A percentile compares a stretch with the other conserved stretches of the same genome.
Conservation (phyloP, 768 basidiomycete genomes). For the Agrocybe praecox region DNA sequence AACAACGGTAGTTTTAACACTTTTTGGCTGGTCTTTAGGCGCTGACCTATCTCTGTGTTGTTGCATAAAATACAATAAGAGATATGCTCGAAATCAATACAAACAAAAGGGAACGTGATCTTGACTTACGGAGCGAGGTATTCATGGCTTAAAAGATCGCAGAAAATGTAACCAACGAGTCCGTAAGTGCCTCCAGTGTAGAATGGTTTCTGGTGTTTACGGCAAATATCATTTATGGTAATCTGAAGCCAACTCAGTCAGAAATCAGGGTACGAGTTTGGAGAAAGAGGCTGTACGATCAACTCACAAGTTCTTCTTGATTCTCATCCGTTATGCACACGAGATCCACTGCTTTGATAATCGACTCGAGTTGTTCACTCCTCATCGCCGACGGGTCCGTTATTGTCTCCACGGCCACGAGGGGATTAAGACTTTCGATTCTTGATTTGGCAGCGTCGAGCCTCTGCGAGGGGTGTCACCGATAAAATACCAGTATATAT, state of each 20-base stretch:
- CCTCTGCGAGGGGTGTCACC: conserved; percentile 55
- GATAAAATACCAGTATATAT: conserved; percentile 43
- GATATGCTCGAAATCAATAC: not conserved
- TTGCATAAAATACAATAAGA: conserved; percentile 3
- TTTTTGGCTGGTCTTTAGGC: conserved; percentile 59
- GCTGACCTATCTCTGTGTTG: conserved; percentile 67
- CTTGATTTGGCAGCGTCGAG: conserved; percentile 83
- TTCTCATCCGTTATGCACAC: conserved; percentile 87
- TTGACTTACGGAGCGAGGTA: conserved; percentile 78
- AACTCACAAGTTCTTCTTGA: conserved; percentile 67
- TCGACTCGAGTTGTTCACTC: conserved; percentile 52
- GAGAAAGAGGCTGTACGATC: conserved; percentile 4
- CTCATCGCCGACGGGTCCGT: conserved; percentile 51
- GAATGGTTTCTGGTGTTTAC: conserved; percentile 74
- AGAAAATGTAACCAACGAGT: conserved; percentile 91
- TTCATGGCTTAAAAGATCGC: conserved; percentile 86
- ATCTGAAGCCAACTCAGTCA: conserved; percentile 46
- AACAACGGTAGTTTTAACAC: conserved; percentile 56
- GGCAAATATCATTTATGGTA: conserved; percentile 77
- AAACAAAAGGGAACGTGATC: conserved; percentile 7
- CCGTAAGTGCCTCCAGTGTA: conserved; percentile 95
- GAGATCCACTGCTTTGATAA: conserved; percentile 74
- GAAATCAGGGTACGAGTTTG: conserved; percentile 6
- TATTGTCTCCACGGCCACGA: conserved; percentile 78
- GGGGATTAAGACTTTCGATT: conserved; percentile 90